Percentiles rank a stretch among this genome's conserved stretches.
phyloP scores from a whole-genome alignment of 192 early-diverging fungal species.

The Backusella westeae region DNA sequence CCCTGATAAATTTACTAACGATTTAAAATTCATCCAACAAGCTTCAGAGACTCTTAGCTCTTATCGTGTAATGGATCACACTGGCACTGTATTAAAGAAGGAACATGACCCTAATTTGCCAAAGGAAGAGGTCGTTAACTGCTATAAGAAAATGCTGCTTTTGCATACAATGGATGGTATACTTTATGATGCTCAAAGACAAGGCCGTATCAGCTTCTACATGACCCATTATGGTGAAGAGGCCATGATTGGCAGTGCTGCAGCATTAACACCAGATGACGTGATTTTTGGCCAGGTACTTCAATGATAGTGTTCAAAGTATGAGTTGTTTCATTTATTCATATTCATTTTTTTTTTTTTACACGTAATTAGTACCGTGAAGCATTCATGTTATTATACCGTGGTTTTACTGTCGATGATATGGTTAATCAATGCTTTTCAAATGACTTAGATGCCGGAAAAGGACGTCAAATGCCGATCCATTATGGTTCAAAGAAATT shows the following conservation, averaged over 20 bases:
- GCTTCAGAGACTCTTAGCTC: slow-evolving; percentile 73
- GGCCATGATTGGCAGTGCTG: slow-evolving; percentile 89
- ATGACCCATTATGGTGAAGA: slow-evolving; percentile 99
- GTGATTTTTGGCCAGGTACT: slow-evolving; percentile 89
- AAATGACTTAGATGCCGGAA: slow-evolving; percentile 84
- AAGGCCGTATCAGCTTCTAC: slow-evolving; percentile 98
- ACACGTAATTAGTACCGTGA: slow-evolving; percentile 81
- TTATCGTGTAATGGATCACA: slow-evolving; percentile 90
- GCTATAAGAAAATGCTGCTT: slow-evolving; percentile 86
- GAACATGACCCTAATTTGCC: slow-evolving; percentile 70
- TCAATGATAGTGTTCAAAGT: neutral
- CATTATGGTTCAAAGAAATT: slow-evolving; percentile 87
- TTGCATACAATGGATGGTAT: slow-evolving; percentile 93
- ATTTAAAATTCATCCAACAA: slow-evolving; percentile 53
- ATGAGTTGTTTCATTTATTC: neutral
- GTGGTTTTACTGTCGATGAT: slow-evolving; percentile 91
- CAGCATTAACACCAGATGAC: slow-evolving; percentile 82
- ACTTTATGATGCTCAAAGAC: slow-evolving; percentile 96
- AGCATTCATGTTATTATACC: slow-evolving; percentile 89
- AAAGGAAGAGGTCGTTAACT: slow-evolving; percentile 66
- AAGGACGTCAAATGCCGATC: slow-evolving; percentile 98
- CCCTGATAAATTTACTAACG: slow-evolving; percentile 8
- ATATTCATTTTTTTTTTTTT: neutral
- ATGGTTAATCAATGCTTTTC: slow-evolving; percentile 98
- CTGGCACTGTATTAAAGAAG: slow-evolving; percentile 73